Base-by-base conservation (phyloP, 331 rosid genomes). In the Spiraea crenata region DNA sequence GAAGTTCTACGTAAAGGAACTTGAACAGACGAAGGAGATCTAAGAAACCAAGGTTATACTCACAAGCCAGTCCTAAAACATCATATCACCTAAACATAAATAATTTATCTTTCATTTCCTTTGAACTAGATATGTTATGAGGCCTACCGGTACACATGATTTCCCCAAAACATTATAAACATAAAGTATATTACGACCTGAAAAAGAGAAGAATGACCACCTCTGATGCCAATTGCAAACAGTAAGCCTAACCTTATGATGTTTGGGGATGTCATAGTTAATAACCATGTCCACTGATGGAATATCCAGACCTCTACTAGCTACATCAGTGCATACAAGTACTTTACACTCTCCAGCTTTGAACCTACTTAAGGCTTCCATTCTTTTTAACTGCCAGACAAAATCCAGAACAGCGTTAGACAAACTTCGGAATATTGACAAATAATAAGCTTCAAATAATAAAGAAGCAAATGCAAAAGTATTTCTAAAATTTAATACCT, bases 281-380 rank as follows among this genome's bases (percentile, higher is more conserved):
- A 93, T 93, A 70, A 93, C 97, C 92, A 91, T 63, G 79, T 93
- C 96, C 12, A 93, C 99, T 0, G 88, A 52, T 15, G 95, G 92
- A 72, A 93, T 91, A 79, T 93, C 99, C 65, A 93, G 82, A 70
- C 99, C 99, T 76, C 95, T 84, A 82, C 97, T 93, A 45, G 96
- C 96, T 74, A 93, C 95, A 42, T 93, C 97, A 31, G 97, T 91
- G 85, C 96, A 89, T 50, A 93, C 72, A 62, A 93, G 91, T 69
- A 87, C 81, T 67, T 86, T 93, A 82, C 90, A 87, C 44, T 86
- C 84, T 40, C 99, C 97, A n/a, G 97, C 86, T 87, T 89, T 93
- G 86, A 91, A 93, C 75, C 78, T 76, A 74, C 87, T 87, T 80
- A 87, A 84, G 74, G 99, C 95, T 64, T 93, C 97, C n/a, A 93